These are phyloP conservation scores for Calendula officinalis DNA, from an alignment of 129 eudicot species.

Conservation along the genomic window DNA sequence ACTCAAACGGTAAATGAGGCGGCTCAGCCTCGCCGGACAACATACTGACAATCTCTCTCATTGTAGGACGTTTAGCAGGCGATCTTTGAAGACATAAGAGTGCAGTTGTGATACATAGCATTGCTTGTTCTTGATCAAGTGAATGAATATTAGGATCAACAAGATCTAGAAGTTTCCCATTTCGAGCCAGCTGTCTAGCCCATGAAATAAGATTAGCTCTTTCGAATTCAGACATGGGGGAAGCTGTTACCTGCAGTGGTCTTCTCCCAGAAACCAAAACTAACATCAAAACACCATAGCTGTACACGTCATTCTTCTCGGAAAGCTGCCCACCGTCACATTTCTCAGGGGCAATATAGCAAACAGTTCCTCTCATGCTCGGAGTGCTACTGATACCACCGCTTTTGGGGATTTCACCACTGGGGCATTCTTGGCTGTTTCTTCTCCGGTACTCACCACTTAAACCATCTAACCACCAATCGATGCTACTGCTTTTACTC, in stretches of 20 bases:
- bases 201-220: conserved; percentile 94
- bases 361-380: conserved; percentile 97
- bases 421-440: conserved; percentile 72
- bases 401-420: conserved; percentile 88
- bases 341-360: conserved; percentile 92
- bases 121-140: conserved; percentile 56
- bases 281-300: conserved; percentile 75
- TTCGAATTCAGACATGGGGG: conserved; percentile 94
- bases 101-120: conserved; percentile 78
- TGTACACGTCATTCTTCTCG: conserved; percentile 83
- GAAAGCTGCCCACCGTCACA: conserved; percentile 81
- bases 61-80: conserved; percentile 73
- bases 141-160: conserved; percentile 75
- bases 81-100: conserved; percentile 76
- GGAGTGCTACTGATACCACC: conserved; percentile 96
- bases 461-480: conserved; percentile 88
- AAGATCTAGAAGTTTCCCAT: conserved; percentile 81
- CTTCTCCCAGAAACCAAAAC: conserved; percentile 88
- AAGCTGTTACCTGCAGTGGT: conserved; percentile 91
- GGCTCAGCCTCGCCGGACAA: conserved; percentile 79
- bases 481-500: conserved; percentile 72
- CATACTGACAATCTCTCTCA: conserved; percentile 86
- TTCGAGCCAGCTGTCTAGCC: conserved; percentile 86
- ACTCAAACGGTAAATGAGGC: conserved; percentile 88
- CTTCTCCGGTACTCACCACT: conserved; percentile 75